Evolutionary conservation across 2,329 filamentous ascomycete genomes (phyloP).

Genomic region (Colletotrichum sansevieriae): DNA sequence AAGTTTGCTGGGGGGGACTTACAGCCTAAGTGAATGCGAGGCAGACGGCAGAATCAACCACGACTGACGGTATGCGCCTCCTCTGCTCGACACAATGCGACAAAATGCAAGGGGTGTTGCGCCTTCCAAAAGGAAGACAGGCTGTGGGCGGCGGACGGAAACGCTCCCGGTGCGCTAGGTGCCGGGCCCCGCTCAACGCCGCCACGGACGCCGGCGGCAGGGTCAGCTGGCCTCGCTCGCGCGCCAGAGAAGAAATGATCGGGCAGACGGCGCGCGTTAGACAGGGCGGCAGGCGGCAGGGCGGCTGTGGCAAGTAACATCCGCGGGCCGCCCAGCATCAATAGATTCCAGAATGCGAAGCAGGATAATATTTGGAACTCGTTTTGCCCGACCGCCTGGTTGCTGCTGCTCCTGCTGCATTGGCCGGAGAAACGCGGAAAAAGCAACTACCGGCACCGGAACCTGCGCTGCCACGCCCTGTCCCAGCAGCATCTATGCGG

Average conservation of each 20-base stretch:
- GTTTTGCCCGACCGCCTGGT: not conserved
- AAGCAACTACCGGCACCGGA: constrained; percentile 24
- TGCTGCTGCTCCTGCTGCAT: not conserved
- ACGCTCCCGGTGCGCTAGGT: constrained; percentile 23
- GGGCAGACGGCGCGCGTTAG: not conserved
- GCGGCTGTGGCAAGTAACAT: constrained; percentile 1
- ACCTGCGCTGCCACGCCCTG: not conserved
- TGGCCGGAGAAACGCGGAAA: constrained; percentile 19
- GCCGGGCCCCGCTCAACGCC: not conserved
- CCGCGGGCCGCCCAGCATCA: not conserved
- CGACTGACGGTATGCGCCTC: not conserved
- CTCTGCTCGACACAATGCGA: not conserved
- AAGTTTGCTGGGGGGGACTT: constrained; percentile 26
- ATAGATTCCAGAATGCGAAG: not conserved
- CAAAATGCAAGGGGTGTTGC: not conserved
- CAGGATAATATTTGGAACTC: not conserved
- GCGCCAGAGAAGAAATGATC: constrained; percentile 16
- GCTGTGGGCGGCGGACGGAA: constrained; percentile 24
- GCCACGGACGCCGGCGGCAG: not conserved
- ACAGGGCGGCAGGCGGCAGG: constrained; percentile 18
- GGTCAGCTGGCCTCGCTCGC: constrained; percentile 14
- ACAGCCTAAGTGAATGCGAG: not conserved
- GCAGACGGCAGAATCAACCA: not conserved
- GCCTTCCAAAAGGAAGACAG: not conserved
- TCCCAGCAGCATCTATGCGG: not conserved